Evolutionary conservation across 371 early-diverging fungal species (phyloP).

Genomic region (Catenaria anguillulae): DNA sequence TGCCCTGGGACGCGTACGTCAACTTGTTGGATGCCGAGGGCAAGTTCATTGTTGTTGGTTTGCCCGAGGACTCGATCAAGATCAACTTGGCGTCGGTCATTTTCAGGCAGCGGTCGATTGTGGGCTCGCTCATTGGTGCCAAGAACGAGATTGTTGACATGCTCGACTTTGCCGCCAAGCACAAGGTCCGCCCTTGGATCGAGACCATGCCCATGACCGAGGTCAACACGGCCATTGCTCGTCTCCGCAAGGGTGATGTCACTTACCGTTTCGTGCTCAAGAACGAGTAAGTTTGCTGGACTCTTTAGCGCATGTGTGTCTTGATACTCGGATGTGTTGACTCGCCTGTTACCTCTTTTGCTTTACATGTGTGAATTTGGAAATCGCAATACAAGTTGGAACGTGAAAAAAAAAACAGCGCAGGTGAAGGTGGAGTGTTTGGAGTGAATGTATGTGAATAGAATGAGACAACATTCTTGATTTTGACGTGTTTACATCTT

Average conservation of each 20-base stretch:
- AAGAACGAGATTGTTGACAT: constrained; percentile 37
- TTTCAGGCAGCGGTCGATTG: constrained; percentile 30
- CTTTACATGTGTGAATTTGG: no score
- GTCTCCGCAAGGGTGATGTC: constrained; percentile 42
- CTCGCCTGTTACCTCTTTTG: no score
- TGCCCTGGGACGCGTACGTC: constrained; percentile 32
- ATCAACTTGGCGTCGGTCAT: constrained; percentile 27
- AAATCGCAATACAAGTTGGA: no score
- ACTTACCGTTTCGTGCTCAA: constrained; percentile 49
- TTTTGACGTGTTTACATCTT: no score
- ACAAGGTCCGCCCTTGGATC: constrained; percentile 47
- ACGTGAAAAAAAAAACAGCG: no score
- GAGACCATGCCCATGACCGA: constrained; percentile 42
- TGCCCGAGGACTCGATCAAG: constrained; percentile 45
- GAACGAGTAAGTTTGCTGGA: no score
- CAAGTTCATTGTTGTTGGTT: constrained; percentile 42
- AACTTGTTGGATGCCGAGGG: constrained; percentile 36
- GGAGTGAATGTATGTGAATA: no score
- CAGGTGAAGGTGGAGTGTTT: no score
- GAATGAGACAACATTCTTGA: no score
- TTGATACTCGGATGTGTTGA: no score
- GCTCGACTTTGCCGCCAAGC: constrained; percentile 51
- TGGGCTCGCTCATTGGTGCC: constrained; percentile 57
- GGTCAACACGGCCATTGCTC: constrained; percentile 44
- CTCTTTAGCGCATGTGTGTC: no score